phyloP scores from a whole-genome alignment of 352 stramenopile genomes.

The Pythium sukuiense region DNA sequence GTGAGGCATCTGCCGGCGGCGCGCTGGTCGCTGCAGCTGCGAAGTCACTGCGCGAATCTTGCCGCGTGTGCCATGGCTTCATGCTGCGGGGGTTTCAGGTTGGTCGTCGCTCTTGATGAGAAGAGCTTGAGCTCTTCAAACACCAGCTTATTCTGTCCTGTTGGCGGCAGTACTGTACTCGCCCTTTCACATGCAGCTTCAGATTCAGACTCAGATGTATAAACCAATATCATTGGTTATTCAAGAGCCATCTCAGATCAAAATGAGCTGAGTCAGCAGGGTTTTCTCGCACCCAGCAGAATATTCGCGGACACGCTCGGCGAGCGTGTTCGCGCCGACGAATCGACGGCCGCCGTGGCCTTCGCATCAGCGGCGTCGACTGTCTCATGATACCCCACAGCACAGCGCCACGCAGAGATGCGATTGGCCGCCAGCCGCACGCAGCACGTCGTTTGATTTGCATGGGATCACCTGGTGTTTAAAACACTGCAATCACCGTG shows the following conservation, averaged over 20 bases:
- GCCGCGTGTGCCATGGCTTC: constrained; percentile 19
- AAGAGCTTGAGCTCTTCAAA: too few relatives aligned
- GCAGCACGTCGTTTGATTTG: background rate
- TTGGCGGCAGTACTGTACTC: background rate
- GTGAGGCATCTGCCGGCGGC: background rate
- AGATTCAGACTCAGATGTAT: background rate
- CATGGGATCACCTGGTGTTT: background rate
- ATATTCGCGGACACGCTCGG: background rate
- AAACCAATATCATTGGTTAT: background rate
- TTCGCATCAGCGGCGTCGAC: constrained; percentile 1
- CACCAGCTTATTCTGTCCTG: constrained; percentile 6
- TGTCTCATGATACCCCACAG: constrained; percentile 17
- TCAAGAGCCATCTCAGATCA: background rate
- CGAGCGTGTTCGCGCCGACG: background rate
- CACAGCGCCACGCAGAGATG: background rate
- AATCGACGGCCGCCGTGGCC: constrained; percentile 1
- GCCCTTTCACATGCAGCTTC: background rate
- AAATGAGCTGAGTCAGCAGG: background rate
- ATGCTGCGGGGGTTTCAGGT: constrained; percentile 7
- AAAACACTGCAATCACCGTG: background rate
- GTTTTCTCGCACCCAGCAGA: background rate
- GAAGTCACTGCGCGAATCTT: constrained; percentile 24
- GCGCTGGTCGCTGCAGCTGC: constrained; percentile 4
- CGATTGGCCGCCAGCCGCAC: constrained; percentile 12
- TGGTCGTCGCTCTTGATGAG: background rate